Percentiles rank a stretch among this genome's conserved stretches.
Evolutionary conservation across 1,284 basidiomycete genomes (phyloP).

Genomic region (Malassezia pachydermatis): DNA sequence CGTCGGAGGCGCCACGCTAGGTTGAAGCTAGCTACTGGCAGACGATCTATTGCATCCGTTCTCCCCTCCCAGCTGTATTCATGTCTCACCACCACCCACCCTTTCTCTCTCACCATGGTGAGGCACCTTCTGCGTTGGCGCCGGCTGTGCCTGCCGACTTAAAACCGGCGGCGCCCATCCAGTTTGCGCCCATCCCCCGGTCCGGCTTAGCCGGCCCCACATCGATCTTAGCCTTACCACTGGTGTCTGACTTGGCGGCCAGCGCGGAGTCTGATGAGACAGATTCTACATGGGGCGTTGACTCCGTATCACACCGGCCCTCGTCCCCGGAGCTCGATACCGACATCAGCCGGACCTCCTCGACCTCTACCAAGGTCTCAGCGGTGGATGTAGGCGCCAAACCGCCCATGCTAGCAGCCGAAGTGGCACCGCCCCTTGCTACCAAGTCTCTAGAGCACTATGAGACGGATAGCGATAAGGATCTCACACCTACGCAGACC

Average conservation of each 20-base stretch:
- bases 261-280: too few relatives aligned
- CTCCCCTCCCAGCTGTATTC: too few relatives aligned
- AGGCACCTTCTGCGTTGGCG: too few relatives aligned
- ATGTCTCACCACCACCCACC: too few relatives aligned
- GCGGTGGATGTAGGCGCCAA: neutral
- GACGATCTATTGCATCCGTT: too few relatives aligned
- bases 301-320: neutral
- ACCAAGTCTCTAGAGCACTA: neutral
- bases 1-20: too few relatives aligned
- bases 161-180: slow-evolving; percentile 5
- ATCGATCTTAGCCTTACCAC: too few relatives aligned
- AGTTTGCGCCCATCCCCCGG: too few relatives aligned
- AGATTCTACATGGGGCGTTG: neutral
- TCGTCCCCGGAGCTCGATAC: slow-evolving; percentile 22
- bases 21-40: too few relatives aligned
- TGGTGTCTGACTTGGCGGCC: too few relatives aligned
- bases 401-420: neutral
- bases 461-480: neutral
- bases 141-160: neutral
- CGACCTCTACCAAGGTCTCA: slow-evolving; percentile 34
- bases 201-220: too few relatives aligned
- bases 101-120: too few relatives aligned
- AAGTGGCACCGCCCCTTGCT: neutral
- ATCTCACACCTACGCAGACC: neutral
- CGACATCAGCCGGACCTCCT: slow-evolving; percentile 41